A percentile compares a stretch with the other conserved stretches of the same genome.
phyloP scores from a whole-genome alignment of 2,329 filamentous ascomycete species.

The Scortechinia acanthostroma region DNA sequence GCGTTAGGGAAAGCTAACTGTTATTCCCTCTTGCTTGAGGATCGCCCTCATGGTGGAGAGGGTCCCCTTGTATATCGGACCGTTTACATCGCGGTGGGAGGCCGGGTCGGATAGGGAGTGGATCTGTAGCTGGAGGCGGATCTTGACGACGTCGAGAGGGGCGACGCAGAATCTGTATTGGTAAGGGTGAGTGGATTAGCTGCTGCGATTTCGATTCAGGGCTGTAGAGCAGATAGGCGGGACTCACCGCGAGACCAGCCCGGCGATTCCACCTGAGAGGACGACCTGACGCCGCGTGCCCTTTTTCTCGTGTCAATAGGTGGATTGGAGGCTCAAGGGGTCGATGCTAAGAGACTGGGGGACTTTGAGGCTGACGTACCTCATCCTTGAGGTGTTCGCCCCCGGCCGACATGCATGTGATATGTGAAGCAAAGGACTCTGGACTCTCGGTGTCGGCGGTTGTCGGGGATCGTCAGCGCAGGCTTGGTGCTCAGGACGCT shows the following conservation, averaged over 20 bases:
- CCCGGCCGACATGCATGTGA: slow-evolving; percentile 54
- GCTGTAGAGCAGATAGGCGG: slow-evolving; percentile 1
- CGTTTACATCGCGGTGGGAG: slow-evolving; percentile 38
- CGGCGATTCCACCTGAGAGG: slow-evolving; percentile 64
- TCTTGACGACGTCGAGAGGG: slow-evolving; percentile 95
- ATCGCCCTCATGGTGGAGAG: slow-evolving; percentile 72
- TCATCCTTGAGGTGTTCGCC: slow-evolving; percentile 64
- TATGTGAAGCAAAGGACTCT: too few relatives aligned
- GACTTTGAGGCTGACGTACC: slow-evolving; percentile 27
- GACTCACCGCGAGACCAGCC: slow-evolving; percentile 77
- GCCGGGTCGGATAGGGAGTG: slow-evolving; percentile 74
- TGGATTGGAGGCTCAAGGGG: too few relatives aligned
- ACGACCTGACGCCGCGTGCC: slow-evolving; percentile 62
- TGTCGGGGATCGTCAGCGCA: too few relatives aligned
- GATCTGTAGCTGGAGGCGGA: slow-evolving; percentile 87
- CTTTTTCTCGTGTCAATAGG: too few relatives aligned
- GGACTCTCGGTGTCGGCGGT: not conserved
- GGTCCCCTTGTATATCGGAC: slow-evolving; percentile 66
- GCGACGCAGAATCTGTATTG: slow-evolving; percentile 82
- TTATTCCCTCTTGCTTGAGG: slow-evolving; percentile 72
- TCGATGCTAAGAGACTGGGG: too few relatives aligned
- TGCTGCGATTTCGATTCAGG: slow-evolving; percentile 2
- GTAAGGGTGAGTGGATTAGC: not conserved
- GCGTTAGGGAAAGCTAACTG: slow-evolving; percentile 26
- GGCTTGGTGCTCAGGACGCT: too few relatives aligned